Evolutionary conservation across 2,329 filamentous ascomycete genomes (phyloP).

Genomic region (Aurifilum marmelostoma): DNA sequence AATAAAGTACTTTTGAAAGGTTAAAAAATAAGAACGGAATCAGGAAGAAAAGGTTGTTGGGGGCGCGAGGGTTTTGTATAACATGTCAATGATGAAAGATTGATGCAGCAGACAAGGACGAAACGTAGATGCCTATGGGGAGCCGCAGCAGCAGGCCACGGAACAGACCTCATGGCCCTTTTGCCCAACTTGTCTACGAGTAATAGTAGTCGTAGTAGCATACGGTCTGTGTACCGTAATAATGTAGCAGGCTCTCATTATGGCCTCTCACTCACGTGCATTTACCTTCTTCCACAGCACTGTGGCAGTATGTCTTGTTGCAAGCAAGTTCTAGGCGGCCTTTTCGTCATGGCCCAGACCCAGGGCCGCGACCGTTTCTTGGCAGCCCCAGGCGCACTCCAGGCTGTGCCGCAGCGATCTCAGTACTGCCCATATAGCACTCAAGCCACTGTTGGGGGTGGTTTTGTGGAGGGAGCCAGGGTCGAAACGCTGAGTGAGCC

Average conservation of each 20-base stretch:
- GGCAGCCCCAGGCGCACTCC: background rate
- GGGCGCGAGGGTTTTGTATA: background rate
- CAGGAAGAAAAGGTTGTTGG: background rate
- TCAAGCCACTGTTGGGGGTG: background rate
- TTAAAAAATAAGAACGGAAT: background rate
- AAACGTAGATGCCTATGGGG: constrained; percentile 1
- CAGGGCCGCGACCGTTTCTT: constrained; percentile 3
- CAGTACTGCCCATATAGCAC: background rate
- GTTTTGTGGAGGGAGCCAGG: constrained; percentile 4
- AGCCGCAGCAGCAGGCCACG: constrained; percentile 1
- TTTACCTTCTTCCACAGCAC: background rate
- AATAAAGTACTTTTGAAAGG: background rate
- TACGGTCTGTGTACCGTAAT: background rate
- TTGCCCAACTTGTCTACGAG: background rate
- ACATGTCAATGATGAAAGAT: background rate
- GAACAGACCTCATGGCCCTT: background rate
- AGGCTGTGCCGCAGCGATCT: background rate
- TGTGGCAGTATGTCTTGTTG: background rate
- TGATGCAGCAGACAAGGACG: background rate
- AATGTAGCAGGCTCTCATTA: background rate
- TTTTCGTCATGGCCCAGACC: background rate
- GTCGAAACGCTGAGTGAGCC: constrained; percentile 1
- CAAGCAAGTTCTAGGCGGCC: background rate
- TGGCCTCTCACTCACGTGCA: constrained; percentile 1
- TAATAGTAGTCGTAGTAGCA: too few relatives aligned